Percentiles rank a stretch among this genome's conserved stretches.
Evolutionary conservation across 228 moss, liverwort and hornwort species (phyloP).

Genomic region (Sphagnum magellanicum): DNA sequence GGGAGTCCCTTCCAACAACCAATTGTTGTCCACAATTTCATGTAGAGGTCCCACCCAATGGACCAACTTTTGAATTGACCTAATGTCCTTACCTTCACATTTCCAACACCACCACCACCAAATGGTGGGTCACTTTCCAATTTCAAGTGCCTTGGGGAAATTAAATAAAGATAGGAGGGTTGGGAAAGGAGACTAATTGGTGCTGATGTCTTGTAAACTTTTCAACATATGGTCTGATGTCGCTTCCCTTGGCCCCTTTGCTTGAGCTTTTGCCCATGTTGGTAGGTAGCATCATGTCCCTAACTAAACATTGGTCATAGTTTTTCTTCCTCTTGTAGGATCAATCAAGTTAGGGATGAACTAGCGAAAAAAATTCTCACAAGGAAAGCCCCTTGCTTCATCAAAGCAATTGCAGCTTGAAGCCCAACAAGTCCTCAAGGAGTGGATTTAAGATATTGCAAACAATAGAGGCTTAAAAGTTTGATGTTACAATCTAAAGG

Average conservation of each 20-base stretch:
- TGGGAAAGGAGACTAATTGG: too few relatives aligned
- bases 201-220: too few relatives aligned
- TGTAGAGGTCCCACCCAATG: slow-evolving; percentile 93
- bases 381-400: slow-evolving; percentile 93
- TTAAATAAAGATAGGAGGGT: too few relatives aligned
- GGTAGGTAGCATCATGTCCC: neutral
- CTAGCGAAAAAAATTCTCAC: slow-evolving; percentile 89
- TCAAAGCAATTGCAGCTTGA: slow-evolving; percentile 91
- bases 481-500: slow-evolving; percentile 89
- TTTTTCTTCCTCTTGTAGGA: slow-evolving; percentile 48
- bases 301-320: slow-evolving; percentile 16
- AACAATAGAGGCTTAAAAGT: slow-evolving; percentile 96
- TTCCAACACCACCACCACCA: slow-evolving; percentile 37
- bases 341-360: slow-evolving; percentile 64
- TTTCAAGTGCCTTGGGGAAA: too few relatives aligned
- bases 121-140: slow-evolving; percentile 46
- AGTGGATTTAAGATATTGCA: slow-evolving; percentile 93
- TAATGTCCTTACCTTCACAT: slow-evolving; percentile 58
- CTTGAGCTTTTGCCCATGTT: too few relatives aligned
- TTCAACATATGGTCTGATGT: too few relatives aligned
- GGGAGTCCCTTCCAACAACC: slow-evolving; percentile 72
- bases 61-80: slow-evolving; percentile 87
- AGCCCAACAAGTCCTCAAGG: slow-evolving; percentile 95
- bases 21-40: slow-evolving; percentile 82
- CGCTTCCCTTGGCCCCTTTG: too few relatives aligned